Evolutionary conservation across 2,329 filamentous ascomycete species (phyloP).

Genomic region (Penicillium sp.): DNA sequence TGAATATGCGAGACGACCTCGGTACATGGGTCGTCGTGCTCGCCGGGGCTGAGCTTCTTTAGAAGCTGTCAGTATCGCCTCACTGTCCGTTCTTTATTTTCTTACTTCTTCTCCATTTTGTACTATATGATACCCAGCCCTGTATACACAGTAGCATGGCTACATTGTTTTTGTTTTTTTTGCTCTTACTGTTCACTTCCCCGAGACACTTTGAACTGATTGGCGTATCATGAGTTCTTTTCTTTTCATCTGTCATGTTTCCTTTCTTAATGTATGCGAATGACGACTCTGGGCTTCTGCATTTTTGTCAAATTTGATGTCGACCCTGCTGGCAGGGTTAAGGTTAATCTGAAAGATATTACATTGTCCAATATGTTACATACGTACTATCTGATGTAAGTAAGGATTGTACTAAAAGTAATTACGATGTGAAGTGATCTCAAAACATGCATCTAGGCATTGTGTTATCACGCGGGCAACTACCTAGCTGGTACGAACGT

Average conservation of each 20-base stretch:
- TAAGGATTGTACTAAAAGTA: background rate
- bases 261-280: background rate
- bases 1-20: constrained; percentile 26
- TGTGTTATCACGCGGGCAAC: background rate
- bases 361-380: background rate
- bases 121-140: constrained; percentile 18
- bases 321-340: background rate
- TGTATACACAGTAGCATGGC: constrained; percentile 3
- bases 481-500: too few species aligned
- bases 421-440: background rate
- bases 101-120: constrained; percentile 4
- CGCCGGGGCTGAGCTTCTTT: constrained; percentile 19
- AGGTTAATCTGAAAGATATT: background rate
- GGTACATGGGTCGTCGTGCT: constrained; percentile 35
- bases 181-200: background rate
- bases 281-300: background rate
- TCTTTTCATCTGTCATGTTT: too few species aligned
- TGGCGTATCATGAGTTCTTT: background rate
- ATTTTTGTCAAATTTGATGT: background rate
- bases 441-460: background rate
- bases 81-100: background rate
- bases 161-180: background rate
- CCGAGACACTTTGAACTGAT: too few species aligned
- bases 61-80: background rate
- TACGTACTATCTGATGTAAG: background rate